Evolutionary conservation across 2,329 filamentous ascomycete genomes (phyloP).

Genomic region (Ustilaginoidea virens): DNA sequence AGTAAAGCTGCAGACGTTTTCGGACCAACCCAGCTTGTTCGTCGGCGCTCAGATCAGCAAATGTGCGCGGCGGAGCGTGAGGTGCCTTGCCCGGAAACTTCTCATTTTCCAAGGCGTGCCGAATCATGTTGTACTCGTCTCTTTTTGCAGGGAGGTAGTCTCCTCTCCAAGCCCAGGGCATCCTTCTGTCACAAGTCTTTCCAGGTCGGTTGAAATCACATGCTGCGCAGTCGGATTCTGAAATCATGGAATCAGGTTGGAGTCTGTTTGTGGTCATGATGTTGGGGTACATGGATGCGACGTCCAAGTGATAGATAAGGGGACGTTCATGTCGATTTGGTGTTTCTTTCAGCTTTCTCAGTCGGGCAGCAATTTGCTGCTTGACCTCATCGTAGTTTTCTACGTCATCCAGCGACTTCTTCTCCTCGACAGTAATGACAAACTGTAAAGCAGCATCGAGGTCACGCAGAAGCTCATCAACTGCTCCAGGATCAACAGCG

Average conservation of each 20-base stretch:
- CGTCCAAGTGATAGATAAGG: conserved; percentile 93
- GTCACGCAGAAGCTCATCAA: conserved; percentile 77
- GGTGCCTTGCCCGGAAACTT: conserved; percentile 70
- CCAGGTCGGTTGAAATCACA: conserved; percentile 97
- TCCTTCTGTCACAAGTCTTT: conserved; percentile 85
- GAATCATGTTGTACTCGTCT: conserved; percentile 99
- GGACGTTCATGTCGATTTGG: conserved; percentile 76
- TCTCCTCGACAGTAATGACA: conserved; percentile 70
- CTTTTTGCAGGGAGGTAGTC: conserved; percentile 92
- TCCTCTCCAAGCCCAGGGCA: conserved; percentile 97
- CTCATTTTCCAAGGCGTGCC: conserved; percentile 80
- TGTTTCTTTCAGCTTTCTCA: conserved; percentile 61
- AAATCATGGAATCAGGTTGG: conserved; percentile 97
- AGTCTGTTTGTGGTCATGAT: conserved; percentile 99
- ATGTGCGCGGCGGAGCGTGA: conserved; percentile 54
- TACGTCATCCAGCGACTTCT: conserved; percentile 66
- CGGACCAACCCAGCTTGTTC: conserved; percentile 70
- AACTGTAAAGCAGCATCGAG: conserved; percentile 82
- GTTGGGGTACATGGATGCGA: conserved; percentile 98
- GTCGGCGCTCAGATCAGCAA: conserved; percentile 65
- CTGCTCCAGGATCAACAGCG: conserved; percentile 69
- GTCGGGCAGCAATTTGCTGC: conserved; percentile 57
- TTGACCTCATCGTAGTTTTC: conserved; percentile 76
- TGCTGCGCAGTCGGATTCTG: conserved; percentile 88
- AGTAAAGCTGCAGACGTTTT: conserved; percentile 82